Evolutionary conservation across 2,329 filamentous ascomycete species (phyloP).

Genomic region (Neoascochyta sp.): DNA sequence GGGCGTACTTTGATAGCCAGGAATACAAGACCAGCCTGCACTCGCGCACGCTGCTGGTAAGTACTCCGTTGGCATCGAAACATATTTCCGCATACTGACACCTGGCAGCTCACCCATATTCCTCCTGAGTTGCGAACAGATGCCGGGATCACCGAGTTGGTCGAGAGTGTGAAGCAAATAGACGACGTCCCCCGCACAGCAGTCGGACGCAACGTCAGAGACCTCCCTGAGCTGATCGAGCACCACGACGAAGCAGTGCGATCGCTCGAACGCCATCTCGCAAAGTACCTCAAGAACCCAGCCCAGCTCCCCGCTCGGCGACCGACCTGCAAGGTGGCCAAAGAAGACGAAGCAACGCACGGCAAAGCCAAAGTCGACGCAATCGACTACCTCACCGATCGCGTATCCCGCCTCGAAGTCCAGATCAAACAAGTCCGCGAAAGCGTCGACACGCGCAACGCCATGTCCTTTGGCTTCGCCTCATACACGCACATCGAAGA

Average conservation of each 20-base stretch:
- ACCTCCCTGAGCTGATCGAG: conserved; percentile 77
- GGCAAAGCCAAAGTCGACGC: conserved; percentile 79
- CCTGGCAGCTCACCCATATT: conserved; percentile 69
- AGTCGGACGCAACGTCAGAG: conserved; percentile 86
- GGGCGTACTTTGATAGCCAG: conserved; percentile 74
- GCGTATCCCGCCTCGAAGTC: conserved; percentile 75
- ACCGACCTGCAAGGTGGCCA: conserved; percentile 73
- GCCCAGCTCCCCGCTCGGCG: conserved; percentile 70
- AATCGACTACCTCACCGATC: conserved; percentile 84
- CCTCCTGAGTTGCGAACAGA: conserved; percentile 71
- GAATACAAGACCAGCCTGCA: conserved; percentile 88
- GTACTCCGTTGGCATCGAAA: conserved; percentile 1
- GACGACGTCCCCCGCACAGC: conserved; percentile 73
- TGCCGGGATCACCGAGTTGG: conserved; percentile 81
- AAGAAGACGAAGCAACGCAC: conserved; percentile 64
- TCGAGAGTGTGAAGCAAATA: conserved; percentile 72
- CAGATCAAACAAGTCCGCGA: conserved; percentile 80
- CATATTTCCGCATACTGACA: conserved; percentile 2
- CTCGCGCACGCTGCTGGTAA: conserved; percentile 58
- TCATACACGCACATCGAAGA: conserved; percentile 85
- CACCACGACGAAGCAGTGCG: conserved; percentile 78
- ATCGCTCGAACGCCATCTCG: conserved; percentile 74
- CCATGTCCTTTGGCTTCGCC: conserved; percentile 88
- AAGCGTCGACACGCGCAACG: conserved; percentile 81
- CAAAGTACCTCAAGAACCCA: conserved; percentile 80